These are phyloP conservation scores for Phallus indusiatus DNA, from an alignment of 768 basidiomycete genomes.

Conservation along the genomic window DNA sequence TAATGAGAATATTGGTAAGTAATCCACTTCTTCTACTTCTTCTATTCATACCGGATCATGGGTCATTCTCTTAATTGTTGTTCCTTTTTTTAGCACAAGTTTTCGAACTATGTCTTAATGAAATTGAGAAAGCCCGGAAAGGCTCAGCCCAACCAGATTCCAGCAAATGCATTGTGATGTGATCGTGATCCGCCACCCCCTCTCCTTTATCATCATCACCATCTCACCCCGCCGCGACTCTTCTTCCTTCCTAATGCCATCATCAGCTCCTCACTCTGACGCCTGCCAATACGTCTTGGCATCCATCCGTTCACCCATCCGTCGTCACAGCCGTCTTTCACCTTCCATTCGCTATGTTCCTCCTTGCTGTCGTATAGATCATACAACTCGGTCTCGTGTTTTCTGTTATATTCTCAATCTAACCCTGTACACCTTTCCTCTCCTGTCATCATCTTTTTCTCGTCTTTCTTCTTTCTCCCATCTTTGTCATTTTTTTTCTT, in stretches of 20 bases:
- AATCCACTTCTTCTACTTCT: constrained; percentile 3
- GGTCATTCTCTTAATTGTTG: not conserved
- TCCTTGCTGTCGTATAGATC: not conserved
- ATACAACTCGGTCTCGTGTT: no score
- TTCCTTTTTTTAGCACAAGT: constrained; percentile 50
- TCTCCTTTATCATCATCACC: not conserved
- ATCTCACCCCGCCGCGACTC: not conserved
- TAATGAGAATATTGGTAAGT: constrained; percentile 82
- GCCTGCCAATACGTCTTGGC: not conserved
- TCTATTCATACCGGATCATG: not conserved
- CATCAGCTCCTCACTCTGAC: not conserved
- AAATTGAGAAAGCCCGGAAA: constrained; percentile 54
- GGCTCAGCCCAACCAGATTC: not conserved
- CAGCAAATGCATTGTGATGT: not conserved
- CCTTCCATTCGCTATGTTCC: not conserved
- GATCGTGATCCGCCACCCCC: not conserved
- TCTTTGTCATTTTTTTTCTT: constrained; percentile 1
- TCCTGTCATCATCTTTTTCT: not conserved
- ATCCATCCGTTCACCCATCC: no score
- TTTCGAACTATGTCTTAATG: constrained; percentile 73
- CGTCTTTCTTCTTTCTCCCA: not conserved
- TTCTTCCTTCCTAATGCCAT: not conserved
- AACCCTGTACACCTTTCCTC: no score
- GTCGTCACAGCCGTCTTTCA: not conserved
- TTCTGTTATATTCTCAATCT: no score